Evolutionary conservation across 768 basidiomycete species (phyloP), one percentile per base, ranked within the genome.

Genomic region (Inosperma sp.): DNA sequence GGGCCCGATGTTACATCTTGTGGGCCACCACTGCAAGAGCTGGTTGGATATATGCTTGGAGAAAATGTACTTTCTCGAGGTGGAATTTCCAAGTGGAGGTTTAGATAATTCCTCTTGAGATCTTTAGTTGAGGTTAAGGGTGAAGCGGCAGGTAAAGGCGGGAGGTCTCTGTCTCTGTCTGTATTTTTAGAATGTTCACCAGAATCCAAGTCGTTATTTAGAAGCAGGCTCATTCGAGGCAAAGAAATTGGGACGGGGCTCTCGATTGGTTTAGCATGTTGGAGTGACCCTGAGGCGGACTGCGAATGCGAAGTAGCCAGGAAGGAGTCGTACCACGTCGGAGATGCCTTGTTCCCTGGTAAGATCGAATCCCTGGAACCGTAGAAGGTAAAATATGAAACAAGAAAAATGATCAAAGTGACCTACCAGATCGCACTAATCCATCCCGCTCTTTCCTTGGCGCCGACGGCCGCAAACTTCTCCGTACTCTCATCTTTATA

Each of bases 381-480:
- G 10, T 21, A 12, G 31, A 30, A 44, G 34, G n/a, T n/a, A 36
- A 17, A 49, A 33, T n/a, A 39, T 26, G 30, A 23, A 41, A 17
- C 8, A 47, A 46, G 48, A 17, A 41, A 27, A 42, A 22, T 27
- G 27, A 47, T 41, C 26, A 21, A 17, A 7, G 35, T 23, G 19
- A 62, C 73, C 59, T 62, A 86, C 87, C 87, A 89, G 40, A 88
- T 79, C 3, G 82, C 78, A 58, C 82, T 84, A 43, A 89, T 76
- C 87, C 87, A 89, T 7, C 74, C 75, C 3, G 84, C 85, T 44
- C 87, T 72, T 49, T 85, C 84, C 52, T 76, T 73, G n/a, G n/a
- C 22, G 80, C 75, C 17, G 80, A 80, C 8, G 2, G 78, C 80
- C 0, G 83, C 86, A 62, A 89, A 86, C 48, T 72, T 78, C 60